Evolutionary conservation across 176 grass and related monocot genomes (phyloP).

Genomic region (Poa annua): DNA sequence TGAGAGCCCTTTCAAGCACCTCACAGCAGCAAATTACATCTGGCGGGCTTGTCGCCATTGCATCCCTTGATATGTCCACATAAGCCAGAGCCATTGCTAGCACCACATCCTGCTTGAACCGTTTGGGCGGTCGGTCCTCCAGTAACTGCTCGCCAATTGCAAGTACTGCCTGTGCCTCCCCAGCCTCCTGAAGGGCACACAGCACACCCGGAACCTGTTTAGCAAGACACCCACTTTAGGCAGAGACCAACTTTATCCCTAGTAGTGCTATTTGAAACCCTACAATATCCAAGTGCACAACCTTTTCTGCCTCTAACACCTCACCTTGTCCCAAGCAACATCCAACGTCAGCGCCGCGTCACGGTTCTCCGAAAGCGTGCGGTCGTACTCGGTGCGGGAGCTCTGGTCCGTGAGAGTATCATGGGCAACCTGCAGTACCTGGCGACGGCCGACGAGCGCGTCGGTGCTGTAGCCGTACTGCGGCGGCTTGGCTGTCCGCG

Average conservation of each 20-base stretch:
- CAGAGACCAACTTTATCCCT: background rate
- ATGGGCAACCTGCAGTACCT: conserved; percentile 74
- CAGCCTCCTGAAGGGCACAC: conserved; percentile 82
- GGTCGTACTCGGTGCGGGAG: conserved; percentile 70
- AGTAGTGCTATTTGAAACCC: background rate
- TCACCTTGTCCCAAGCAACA: conserved; percentile 88
- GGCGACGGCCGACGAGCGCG: conserved; percentile 65
- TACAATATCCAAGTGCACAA: background rate
- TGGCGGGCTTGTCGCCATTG: conserved; percentile 71
- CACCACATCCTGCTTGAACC: conserved; percentile 94
- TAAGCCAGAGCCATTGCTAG: conserved; percentile 85
- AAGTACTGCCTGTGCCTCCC: conserved; percentile 68
- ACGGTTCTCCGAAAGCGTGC: conserved; percentile 57
- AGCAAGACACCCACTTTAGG: conserved; percentile 11
- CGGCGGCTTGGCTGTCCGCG: conserved; percentile 63
- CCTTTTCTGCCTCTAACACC: background rate
- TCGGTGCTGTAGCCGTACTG: conserved; percentile 79
- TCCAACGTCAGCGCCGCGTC: conserved; percentile 52
- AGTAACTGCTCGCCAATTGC: conserved; percentile 59
- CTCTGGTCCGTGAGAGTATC: conserved; percentile 64
- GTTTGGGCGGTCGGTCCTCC: conserved; percentile 65
- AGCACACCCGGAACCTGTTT: conserved; percentile 80
- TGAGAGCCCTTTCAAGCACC: conserved; percentile 91
- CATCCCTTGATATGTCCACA: conserved; percentile 88
- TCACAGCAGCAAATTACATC: conserved; percentile 84